These are phyloP conservation scores for Takashimella tepidaria DNA, from an alignment of 1,284 basidiomycete species.

Conservation along the genomic window DNA sequence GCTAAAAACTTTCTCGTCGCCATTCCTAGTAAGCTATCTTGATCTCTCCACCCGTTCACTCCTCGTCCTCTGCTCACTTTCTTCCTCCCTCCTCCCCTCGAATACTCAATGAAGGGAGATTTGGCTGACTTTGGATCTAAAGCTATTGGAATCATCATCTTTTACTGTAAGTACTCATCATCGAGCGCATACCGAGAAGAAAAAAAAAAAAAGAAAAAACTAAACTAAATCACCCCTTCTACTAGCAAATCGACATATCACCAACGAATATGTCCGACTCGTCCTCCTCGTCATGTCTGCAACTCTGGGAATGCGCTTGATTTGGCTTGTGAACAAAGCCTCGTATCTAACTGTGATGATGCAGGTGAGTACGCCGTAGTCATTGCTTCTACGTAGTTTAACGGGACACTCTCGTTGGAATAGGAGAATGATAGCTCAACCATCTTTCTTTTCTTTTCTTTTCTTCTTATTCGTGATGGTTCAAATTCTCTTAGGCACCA, in stretches of 20 bases:
- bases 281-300: slow-evolving; percentile 31
- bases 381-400: too few species aligned
- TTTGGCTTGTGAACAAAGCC: slow-evolving; percentile 47
- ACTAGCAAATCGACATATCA: slow-evolving; percentile 35
- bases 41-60: too few species aligned
- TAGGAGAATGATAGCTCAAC: too few species aligned
- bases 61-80: too few species aligned
- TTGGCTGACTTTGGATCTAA: too few species aligned
- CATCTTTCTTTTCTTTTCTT: not conserved
- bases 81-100: too few species aligned
- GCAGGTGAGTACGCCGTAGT: slow-evolving; percentile 35
- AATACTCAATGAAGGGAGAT: too few species aligned
- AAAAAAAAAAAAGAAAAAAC: too few species aligned
- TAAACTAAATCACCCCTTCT: not conserved
- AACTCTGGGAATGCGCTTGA: slow-evolving; percentile 35
- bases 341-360: slow-evolving; percentile 36
- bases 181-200: too few species aligned
- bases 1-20: slow-evolving; percentile 14
- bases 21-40: slow-evolving; percentile 10
- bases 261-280: slow-evolving; percentile 21
- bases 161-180: slow-evolving; percentile 30
- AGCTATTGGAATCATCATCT: slow-evolving; percentile 39
- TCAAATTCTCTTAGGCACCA: slow-evolving; percentile 33
- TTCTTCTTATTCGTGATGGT: too few species aligned
- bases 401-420: too few species aligned